Conservation (phyloP, 2,329 filamentous ascomycete genomes). For the Colletotrichum tropicicola region DNA sequence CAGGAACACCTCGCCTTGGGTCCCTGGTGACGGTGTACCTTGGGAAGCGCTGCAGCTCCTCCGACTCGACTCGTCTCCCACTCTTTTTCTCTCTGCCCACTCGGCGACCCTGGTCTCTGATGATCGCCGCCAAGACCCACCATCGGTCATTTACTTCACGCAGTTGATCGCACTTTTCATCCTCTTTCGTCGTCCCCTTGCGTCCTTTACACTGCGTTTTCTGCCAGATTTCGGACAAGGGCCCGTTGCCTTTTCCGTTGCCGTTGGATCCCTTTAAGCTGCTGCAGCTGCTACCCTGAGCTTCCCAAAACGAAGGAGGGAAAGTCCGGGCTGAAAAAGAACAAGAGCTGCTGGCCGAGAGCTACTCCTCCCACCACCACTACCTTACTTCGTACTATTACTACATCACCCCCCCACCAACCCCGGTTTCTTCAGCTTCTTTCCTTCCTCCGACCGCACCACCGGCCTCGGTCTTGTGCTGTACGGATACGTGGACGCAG, state of each 20-base stretch:
- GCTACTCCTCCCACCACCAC: background rate
- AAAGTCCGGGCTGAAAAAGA: constrained; percentile 7
- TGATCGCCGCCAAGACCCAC: constrained; percentile 32
- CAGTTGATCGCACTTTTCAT: constrained; percentile 27
- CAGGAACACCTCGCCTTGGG: too few species aligned
- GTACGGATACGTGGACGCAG: constrained; percentile 16
- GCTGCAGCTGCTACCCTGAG: constrained; percentile 24
- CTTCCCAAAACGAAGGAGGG: background rate
- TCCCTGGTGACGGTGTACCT: too few species aligned
- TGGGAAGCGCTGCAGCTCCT: background rate
- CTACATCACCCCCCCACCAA: constrained; percentile 23
- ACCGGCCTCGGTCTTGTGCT: constrained; percentile 26
- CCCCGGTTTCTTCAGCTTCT: constrained; percentile 14
- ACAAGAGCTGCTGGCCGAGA: too few species aligned
- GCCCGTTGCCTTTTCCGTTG: constrained; percentile 7
- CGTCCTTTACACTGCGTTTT: constrained; percentile 12
- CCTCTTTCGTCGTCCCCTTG: constrained; percentile 15
- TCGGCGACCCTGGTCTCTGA: constrained; percentile 23
- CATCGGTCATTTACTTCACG: constrained; percentile 30
- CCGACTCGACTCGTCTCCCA: background rate
- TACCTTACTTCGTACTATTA: too few species aligned
- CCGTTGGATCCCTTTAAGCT: constrained; percentile 20
- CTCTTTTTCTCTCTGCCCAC: background rate
- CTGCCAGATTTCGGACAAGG: constrained; percentile 9
- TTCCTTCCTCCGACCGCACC: constrained; percentile 10